phyloP scores from a whole-genome alignment of 2,329 filamentous ascomycete genomes.

The Aspergillus melleus region DNA sequence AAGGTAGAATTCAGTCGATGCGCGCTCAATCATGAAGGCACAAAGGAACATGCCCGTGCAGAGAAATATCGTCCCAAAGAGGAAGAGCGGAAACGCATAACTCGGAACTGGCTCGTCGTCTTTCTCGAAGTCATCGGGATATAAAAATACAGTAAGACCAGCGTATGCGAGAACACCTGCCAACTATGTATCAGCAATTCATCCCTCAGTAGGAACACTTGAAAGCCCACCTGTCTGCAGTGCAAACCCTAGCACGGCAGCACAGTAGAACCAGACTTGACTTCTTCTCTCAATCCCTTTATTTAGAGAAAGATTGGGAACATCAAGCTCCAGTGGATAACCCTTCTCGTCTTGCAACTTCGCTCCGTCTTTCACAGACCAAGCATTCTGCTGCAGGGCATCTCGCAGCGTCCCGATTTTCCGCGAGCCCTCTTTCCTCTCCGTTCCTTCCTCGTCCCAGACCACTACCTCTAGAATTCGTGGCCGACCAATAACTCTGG shows the following conservation, averaged over 20 bases:
- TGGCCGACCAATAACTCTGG: constrained; percentile 36
- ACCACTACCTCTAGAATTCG: constrained; percentile 39
- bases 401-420: constrained; percentile 29
- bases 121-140: constrained; percentile 26
- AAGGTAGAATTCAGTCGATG: constrained; percentile 28
- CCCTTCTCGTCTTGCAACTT: constrained; percentile 11
- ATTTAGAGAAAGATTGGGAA: constrained; percentile 38
- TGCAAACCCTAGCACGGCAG: constrained; percentile 25
- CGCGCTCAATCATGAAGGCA: constrained; percentile 35
- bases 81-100: constrained; percentile 37
- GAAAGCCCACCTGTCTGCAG: constrained; percentile 30
- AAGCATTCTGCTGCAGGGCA: constrained; percentile 24
- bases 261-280: constrained; percentile 31
- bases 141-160: constrained; percentile 30
- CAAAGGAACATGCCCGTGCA: constrained; percentile 37
- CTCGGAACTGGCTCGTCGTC: constrained; percentile 23
- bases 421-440: constrained; percentile 19
- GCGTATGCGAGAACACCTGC: constrained; percentile 31
- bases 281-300: constrained; percentile 33
- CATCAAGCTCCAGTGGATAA: constrained; percentile 27
- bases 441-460: constrained; percentile 45
- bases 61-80: constrained; percentile 34
- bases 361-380: constrained; percentile 15
- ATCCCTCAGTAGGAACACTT: neutral
- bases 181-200: neutral